Percentiles rank a stretch among this genome's conserved stretches.
These are phyloP conservation scores for Aureobasidium pullulans DNA, from an alignment of 2,329 filamentous ascomycete species.

Conservation along the genomic window DNA sequence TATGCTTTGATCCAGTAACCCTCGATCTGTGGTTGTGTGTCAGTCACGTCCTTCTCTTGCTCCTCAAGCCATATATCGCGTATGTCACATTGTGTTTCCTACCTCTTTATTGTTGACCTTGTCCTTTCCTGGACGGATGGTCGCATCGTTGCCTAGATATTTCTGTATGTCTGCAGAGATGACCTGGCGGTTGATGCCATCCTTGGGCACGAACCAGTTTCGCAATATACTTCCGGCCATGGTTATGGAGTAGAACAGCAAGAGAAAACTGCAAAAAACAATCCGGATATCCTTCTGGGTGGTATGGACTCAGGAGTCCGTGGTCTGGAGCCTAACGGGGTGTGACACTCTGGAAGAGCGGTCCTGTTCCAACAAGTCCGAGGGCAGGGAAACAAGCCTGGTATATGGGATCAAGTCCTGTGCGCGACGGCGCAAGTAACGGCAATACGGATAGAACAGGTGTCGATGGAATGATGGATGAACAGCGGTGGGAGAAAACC, in stretches of 20 bases:
- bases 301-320: not conserved
- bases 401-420: not conserved
- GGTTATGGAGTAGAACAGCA: slow-evolving; percentile 6
- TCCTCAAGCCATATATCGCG: slow-evolving; percentile 17
- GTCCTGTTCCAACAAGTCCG: not conserved
- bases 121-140: slow-evolving; percentile 41
- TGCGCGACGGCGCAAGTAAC: slow-evolving; percentile 1
- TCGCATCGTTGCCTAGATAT: slow-evolving; percentile 44
- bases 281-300: not conserved
- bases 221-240: slow-evolving; percentile 31
- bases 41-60: slow-evolving; percentile 13
- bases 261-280: not conserved
- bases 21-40: slow-evolving; percentile 29
- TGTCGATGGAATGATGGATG: not conserved
- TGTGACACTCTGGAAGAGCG: not conserved
- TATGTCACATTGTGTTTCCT: not conserved
- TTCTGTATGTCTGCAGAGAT: slow-evolving; percentile 47
- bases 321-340: slow-evolving; percentile 4
- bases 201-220: slow-evolving; percentile 44
- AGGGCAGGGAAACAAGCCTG: not conserved
- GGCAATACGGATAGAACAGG: not conserved
- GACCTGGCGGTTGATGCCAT: slow-evolving; percentile 45
- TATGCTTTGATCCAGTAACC: slow-evolving; percentile 47
- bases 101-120: slow-evolving; percentile 29
- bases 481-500: not conserved